Base-by-base conservation (phyloP, 2,329 filamentous ascomycete genomes). In the Hysterium pulicare region DNA sequence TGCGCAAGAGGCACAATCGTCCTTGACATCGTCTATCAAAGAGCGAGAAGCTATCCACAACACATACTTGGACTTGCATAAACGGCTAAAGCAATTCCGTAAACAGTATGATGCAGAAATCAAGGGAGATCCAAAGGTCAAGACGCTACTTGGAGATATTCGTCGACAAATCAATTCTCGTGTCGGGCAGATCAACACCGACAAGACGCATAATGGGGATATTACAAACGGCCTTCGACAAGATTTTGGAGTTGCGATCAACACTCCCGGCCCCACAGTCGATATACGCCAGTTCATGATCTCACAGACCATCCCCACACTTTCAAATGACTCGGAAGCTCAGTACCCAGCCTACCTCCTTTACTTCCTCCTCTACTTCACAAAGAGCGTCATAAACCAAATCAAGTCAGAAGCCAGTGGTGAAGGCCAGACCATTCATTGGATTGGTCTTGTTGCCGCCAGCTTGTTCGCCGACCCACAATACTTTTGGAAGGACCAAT, bases 311-410 rank as follows among this genome's bases (percentile, higher is more conserved):
- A 52, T 61, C 16, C 61, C 62, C 1, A 46, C 46, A 16, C 40
- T 61, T 16, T 48, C 54, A 13, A 57, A 58, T 42, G 56, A 61
- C 22, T 53, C 51, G 4, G 54, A 63, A 17, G 57, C 61, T 17
- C 57, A 58, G 76, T 59, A 77, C 78, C 62, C 62, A 19, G 54
- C 57, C n/a, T 55, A 67, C 33, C 49, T 68, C 4, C 49, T 94
- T 20, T 94, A 90, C 61, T 75, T 88, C 2, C 73, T 94, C 43
- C 90, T 87, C 54, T 81, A 86, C 38, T 83, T 90, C 49, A 74
- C 84, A 52, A 94, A 95, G 65, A 74, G 74, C 33, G 74, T 90
- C 43, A 75, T 93, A 46, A 78, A 76, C 35, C 86, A 90, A 50
- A 66, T 73, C 38, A 63, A 65, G 21, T 55, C 57, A 35, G 70